Base-by-base conservation (phyloP, 2,329 filamentous ascomycete genomes). In the Talaromyces funiculosus region DNA sequence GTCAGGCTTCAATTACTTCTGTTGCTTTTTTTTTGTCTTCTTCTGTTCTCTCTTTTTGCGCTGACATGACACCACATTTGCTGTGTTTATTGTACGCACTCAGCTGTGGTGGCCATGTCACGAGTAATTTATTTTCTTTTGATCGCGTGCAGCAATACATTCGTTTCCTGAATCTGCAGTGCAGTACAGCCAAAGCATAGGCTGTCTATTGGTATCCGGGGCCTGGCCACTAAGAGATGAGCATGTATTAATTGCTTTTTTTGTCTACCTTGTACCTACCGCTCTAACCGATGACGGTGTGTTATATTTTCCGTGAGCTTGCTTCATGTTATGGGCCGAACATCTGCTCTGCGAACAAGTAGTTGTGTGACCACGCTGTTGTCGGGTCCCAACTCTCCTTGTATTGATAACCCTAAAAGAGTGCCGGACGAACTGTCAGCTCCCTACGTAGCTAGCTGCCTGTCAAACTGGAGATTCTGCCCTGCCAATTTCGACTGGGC, bases 81-180 rank as follows among this genome's bases (percentile, higher is more conserved):
- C n/a, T n/a, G n/a, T n/a, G 31, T 33, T 35, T 33, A 29, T 51
- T 20, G 47, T 51, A 57, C 22, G 35, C 16, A 55, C 9, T 54
- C 58, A 29, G 49, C 49, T 60, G 49, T 49, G 49, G 49, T 24
- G 42, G 58, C 49, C 58, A 55, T 47, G 58, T 60, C 47, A 53
- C 24, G 47, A 47, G n/a, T 22, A 22, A 24, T 5, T 43, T 45
- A 8, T 29, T 60, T 22, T 54, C 10, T 43, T 45, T 20, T 45
- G 16, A 3, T 33, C 24, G 20, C 56, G 29, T 51, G 56, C 56
- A 58, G 33, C 24, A 12, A 40, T 40, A 40, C 29, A 35, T 24
- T 43, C 33, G 20, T 16, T 26, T 37, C n/a, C 16, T 9, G 31
- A 53, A 37, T 53, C 51, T 45, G 38, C 43, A 43, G 29, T 18